phyloP scores from a whole-genome alignment of 805 yeast species.

The Candida insectalens region DNA sequence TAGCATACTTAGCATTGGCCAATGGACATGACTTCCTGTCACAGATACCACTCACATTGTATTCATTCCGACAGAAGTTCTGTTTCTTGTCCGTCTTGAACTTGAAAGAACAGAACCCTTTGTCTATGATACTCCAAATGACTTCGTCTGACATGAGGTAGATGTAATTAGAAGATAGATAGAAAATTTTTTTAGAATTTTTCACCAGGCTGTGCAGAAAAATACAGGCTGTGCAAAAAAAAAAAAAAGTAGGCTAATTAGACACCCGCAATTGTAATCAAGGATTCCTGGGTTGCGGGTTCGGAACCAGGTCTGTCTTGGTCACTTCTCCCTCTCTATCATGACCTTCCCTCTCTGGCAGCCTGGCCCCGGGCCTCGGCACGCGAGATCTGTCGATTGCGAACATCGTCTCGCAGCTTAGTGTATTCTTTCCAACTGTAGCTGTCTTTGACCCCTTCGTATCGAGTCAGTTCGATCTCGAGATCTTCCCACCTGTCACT shows the following conservation, averaged over 20 bases:
- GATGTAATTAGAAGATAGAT: neutral
- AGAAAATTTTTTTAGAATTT: too few relatives aligned
- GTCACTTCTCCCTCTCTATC: too few relatives aligned
- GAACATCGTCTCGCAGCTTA: slow-evolving; percentile 11
- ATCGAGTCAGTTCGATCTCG: slow-evolving; percentile 39
- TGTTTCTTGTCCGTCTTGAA: slow-evolving; percentile 82
- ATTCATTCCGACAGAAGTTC: slow-evolving; percentile 91
- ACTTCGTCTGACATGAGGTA: slow-evolving; percentile 32
- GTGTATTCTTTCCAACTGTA: slow-evolving; percentile 33
- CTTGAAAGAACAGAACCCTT: slow-evolving; percentile 92
- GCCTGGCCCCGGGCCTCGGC: too few relatives aligned
- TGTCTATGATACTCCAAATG: slow-evolving; percentile 95
- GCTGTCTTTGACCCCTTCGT: slow-evolving; percentile 41
- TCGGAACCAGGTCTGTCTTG: too few relatives aligned
- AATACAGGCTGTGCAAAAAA: too few relatives aligned
- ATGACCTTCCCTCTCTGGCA: too few relatives aligned
- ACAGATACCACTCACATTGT: slow-evolving; percentile 92
- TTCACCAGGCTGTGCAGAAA: too few relatives aligned
- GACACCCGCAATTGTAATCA: too few relatives aligned
- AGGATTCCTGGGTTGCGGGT: too few relatives aligned
- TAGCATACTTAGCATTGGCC: slow-evolving; percentile 88
- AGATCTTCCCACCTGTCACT: slow-evolving; percentile 20
- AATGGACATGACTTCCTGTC: slow-evolving; percentile 90
- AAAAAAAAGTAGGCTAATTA: too few relatives aligned
- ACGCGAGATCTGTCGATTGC: too few relatives aligned